These are phyloP conservation scores for Chondrostereum purpureum DNA, from an alignment of 1,284 basidiomycete species.

Conservation along the genomic window DNA sequence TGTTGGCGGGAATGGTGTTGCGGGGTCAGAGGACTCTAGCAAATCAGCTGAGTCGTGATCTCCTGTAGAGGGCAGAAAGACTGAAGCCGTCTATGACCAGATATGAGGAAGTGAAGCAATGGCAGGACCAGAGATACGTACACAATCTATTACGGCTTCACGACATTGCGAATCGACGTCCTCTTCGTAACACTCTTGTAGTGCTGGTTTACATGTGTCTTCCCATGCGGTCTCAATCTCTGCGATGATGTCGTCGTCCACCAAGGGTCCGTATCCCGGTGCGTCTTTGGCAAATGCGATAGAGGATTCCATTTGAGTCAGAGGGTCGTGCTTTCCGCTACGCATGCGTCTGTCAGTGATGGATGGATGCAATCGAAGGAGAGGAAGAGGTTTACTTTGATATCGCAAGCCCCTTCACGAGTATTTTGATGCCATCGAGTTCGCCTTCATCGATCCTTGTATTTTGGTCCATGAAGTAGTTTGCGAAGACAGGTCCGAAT, in stretches of 20 bases:
- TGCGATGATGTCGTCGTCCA: slow-evolving; percentile 24
- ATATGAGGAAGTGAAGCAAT: background rate
- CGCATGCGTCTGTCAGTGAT: background rate
- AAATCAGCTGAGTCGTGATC: background rate
- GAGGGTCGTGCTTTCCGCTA: slow-evolving; percentile 36
- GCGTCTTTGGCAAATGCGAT: slow-evolving; percentile 31
- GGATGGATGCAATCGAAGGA: background rate
- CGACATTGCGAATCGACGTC: background rate
- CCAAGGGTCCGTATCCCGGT: slow-evolving; percentile 31
- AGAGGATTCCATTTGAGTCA: slow-evolving; percentile 30
- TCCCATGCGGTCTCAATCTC: slow-evolving; percentile 27
- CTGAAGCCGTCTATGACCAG: background rate
- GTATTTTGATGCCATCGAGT: slow-evolving; percentile 25
- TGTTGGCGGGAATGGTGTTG: background rate
- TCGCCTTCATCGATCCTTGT: slow-evolving; percentile 24
- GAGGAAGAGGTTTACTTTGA: slow-evolving; percentile 34
- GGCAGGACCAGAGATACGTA: background rate
- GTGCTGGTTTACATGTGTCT: slow-evolving; percentile 22
- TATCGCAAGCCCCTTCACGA: slow-evolving; percentile 34
- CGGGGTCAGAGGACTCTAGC: background rate
- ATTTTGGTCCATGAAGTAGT: slow-evolving; percentile 38
- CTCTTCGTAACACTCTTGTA: slow-evolving; percentile 18
- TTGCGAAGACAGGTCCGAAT: slow-evolving; percentile 36
- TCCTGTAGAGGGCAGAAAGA: background rate
- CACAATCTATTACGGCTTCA: background rate